phyloP scores from a whole-genome alignment of 306 rosid species.

The Acmispon strigosus region DNA sequence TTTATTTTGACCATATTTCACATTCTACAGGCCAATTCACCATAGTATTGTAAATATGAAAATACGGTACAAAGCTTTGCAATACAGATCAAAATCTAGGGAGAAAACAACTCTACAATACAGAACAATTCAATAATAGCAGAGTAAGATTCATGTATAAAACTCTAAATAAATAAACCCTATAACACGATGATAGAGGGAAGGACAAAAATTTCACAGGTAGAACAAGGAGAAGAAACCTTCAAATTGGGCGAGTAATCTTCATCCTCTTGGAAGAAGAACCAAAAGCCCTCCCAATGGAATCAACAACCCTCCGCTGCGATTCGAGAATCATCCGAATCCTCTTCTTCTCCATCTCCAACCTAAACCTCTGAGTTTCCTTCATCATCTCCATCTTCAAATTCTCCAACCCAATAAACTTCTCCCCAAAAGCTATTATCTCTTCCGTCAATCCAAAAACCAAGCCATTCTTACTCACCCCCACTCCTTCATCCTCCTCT shows the following conservation, averaged over 20 bases:
- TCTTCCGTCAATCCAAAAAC: constrained; percentile 47
- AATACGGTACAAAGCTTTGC: not conserved
- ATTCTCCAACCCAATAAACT: constrained; percentile 62
- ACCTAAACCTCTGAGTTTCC: constrained; percentile 64
- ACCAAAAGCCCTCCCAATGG: constrained; percentile 60
- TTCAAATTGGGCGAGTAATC: constrained; percentile 18
- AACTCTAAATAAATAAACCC: not conserved
- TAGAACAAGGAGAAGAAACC: not conserved
- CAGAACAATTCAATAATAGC: not conserved
- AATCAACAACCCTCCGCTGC: constrained; percentile 56
- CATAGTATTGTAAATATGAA: not conserved
- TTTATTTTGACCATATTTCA: not conserved
- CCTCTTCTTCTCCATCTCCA: constrained; percentile 81
- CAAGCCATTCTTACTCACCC: constrained; percentile 16
- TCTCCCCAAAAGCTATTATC: constrained; percentile 50
- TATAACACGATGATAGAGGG: not conserved
- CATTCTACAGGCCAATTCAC: not conserved
- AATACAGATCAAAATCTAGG: not conserved
- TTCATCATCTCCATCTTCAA: constrained; percentile 74
- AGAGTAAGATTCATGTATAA: not conserved
- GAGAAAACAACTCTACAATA: not conserved
- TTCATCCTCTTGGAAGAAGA: constrained; percentile 37
- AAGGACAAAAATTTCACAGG: not conserved
- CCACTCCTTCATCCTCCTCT: not conserved
- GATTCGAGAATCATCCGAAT: constrained; percentile 60